Conservation (phyloP, 1,139 yeast genomes). For the Torulaspora globosa region DNA sequence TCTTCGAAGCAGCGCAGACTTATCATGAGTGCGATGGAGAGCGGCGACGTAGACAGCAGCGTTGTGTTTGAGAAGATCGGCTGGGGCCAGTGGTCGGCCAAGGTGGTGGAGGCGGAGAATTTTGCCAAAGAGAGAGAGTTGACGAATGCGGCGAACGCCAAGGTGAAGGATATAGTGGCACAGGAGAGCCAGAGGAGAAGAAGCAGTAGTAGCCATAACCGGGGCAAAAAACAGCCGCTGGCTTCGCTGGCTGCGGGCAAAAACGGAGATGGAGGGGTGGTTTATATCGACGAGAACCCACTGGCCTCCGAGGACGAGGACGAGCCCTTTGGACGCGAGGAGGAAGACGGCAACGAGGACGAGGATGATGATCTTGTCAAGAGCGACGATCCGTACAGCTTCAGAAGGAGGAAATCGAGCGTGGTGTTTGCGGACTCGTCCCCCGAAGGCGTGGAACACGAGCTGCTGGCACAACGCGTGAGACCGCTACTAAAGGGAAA, state of each 20-base stretch:
- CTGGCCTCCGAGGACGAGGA: conserved; percentile 40
- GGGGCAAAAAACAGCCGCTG: conserved; percentile 13
- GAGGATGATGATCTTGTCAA: conserved; percentile 33
- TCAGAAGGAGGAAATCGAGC: conserved; percentile 26
- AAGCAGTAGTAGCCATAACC: conserved; percentile 42
- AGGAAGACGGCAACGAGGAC: conserved; percentile 32
- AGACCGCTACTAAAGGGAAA: conserved; percentile 22
- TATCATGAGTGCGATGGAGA: conserved; percentile 83
- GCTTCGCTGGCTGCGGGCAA: conserved; percentile 1
- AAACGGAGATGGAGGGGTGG: conserved; percentile 8
- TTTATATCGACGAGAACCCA: conserved; percentile 43
- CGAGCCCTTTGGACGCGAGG: conserved; percentile 8
- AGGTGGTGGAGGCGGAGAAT: conserved; percentile 48
- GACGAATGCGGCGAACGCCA: conserved; percentile 35
- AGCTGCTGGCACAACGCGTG: conserved; percentile 38
- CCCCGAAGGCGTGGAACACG: conserved; percentile 31
- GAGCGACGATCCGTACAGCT: conserved; percentile 17
- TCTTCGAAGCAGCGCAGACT: conserved; percentile 85
- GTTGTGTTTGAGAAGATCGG: conserved; percentile 89
- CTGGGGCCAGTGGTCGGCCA: conserved; percentile 98
- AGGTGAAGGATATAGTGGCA: conserved; percentile 38
- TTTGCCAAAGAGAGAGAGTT: conserved; percentile 42
- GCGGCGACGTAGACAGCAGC: conserved; percentile 59
- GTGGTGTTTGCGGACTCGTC: conserved; percentile 30
- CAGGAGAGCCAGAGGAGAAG: conserved; percentile 24